phyloP scores from a whole-genome alignment of 139 green algal species.

The Coccomyxa sp. region DNA sequence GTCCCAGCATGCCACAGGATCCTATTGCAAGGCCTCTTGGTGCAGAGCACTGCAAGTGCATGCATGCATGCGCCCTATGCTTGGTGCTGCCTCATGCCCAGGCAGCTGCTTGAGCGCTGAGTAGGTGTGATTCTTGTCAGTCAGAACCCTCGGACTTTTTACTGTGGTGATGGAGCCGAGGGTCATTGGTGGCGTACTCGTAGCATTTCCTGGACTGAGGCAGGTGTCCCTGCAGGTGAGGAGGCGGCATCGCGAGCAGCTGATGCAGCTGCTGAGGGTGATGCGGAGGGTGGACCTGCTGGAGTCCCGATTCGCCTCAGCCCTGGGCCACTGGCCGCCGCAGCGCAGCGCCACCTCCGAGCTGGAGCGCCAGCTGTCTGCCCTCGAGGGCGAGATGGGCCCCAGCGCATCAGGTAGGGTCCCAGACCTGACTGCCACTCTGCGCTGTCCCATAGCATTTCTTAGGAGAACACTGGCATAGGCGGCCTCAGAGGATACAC shows the following conservation, averaged over 20 bases:
- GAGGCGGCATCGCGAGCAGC: conserved; percentile 26
- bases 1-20: too few relatives aligned
- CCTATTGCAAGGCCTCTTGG: neutral
- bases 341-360: conserved; percentile 1
- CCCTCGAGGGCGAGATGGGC: conserved; percentile 24
- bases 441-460: neutral
- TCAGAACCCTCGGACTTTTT: neutral
- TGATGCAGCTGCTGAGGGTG: conserved; percentile 7
- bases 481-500: too few relatives aligned
- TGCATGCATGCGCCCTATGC: neutral
- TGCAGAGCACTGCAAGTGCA: neutral
- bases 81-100: neutral
- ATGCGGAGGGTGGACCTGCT: conserved; percentile 30
- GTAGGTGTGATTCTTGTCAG: neutral
- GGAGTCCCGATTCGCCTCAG: conserved; percentile 40
- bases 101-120: neutral
- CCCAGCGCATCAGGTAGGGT: conserved; percentile 8
- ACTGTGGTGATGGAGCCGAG: neutral
- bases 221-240: conserved; percentile 14
- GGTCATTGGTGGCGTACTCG: too few relatives aligned
- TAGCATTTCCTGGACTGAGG: neutral
- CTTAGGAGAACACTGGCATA: neutral
- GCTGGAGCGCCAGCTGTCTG: conserved; percentile 15
- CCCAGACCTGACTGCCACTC: neutral
- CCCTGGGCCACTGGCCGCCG: conserved; percentile 18